Conservation (phyloP, 164 flowering plant species). For the Aristolochia contorta region DNA sequence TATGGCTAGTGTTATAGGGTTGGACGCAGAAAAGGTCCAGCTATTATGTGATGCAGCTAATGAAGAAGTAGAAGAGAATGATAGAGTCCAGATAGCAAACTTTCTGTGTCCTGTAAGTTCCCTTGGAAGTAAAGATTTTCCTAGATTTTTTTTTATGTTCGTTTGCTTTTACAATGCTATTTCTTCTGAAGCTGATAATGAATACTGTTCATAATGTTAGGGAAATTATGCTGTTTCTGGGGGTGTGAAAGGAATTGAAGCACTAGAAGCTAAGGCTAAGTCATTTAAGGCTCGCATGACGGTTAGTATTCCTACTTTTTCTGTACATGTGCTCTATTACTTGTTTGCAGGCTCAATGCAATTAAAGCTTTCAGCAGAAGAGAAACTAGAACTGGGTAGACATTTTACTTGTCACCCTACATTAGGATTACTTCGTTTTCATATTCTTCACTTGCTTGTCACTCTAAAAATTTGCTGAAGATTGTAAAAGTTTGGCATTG, state of each 20-base stretch:
- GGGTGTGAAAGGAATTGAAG: conserved; percentile 87
- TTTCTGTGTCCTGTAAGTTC: conserved; percentile 76
- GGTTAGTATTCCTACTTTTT: conserved; percentile 23
- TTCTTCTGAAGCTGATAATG: conserved; percentile 5
- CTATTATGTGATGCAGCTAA: conserved; percentile 92
- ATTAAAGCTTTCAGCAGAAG: too few relatives aligned
- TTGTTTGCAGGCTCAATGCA: too few relatives aligned
- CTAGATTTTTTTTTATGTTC: not conserved
- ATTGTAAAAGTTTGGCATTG: too few relatives aligned
- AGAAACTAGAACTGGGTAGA: too few relatives aligned
- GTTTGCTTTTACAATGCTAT: too few relatives aligned
- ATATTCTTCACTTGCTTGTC: too few relatives aligned
- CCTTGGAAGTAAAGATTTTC: not conserved
- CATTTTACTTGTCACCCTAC: too few relatives aligned
- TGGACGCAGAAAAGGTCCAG: conserved; percentile 91
- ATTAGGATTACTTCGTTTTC: too few relatives aligned
- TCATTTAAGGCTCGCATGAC: conserved; percentile 98
- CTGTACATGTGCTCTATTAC: not conserved
- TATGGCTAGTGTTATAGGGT: conserved; percentile 92
- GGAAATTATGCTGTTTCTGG: conserved; percentile 99
- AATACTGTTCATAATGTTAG: conserved; percentile 20
- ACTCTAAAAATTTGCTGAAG: too few relatives aligned
- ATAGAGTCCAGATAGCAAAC: conserved; percentile 96
- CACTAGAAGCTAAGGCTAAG: conserved; percentile 93
- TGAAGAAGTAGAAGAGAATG: conserved; percentile 70